phyloP scores from a whole-genome alignment of 768 basidiomycete genomes.

The Megacollybia marginata region DNA sequence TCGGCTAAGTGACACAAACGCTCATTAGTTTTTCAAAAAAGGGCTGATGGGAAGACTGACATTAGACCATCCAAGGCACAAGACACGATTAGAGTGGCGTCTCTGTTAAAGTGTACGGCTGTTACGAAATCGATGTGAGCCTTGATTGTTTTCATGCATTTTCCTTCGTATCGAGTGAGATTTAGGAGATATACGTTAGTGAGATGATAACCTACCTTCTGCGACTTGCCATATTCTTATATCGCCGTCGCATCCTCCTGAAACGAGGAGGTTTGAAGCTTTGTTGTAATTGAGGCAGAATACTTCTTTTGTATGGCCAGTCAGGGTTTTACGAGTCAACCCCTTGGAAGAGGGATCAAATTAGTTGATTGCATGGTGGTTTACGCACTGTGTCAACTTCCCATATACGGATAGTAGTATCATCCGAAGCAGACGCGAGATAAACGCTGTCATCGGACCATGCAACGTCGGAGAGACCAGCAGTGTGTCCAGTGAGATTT shows the following conservation, averaged over 20 bases:
- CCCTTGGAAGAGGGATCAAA: slow-evolving; percentile 37
- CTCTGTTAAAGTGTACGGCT: slow-evolving; percentile 88
- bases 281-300: slow-evolving; percentile 92
- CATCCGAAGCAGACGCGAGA: slow-evolving; percentile 90
- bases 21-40: slow-evolving; percentile 1
- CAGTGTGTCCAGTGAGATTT: slow-evolving; percentile 67
- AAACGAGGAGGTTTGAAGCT: slow-evolving; percentile 81
- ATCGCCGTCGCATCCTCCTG: slow-evolving; percentile 89
- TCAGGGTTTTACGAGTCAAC: slow-evolving; percentile 59
- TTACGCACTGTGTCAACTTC: slow-evolving; percentile 64
- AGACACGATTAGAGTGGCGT: slow-evolving; percentile 87
- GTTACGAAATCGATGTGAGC: slow-evolving; percentile 95
- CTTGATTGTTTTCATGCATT: slow-evolving; percentile 77
- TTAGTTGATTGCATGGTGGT: slow-evolving; percentile 13
- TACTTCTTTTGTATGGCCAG: slow-evolving; percentile 81
- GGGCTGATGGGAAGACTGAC: slow-evolving; percentile 37
- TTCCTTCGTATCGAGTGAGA: slow-evolving; percentile 42
- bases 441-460: slow-evolving; percentile 81
- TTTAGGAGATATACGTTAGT: slow-evolving; percentile 1
- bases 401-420: slow-evolving; percentile 86
- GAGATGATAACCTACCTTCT: slow-evolving; percentile 42
- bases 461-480: slow-evolving; percentile 83
- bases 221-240: slow-evolving; percentile 89
- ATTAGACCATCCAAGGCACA: slow-evolving; percentile 91
- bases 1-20: slow-evolving; percentile 50